Evolutionary conservation across 768 basidiomycete species (phyloP), one percentile per base, ranked within the genome.

Genomic region (Leccinum longicurvipes): DNA sequence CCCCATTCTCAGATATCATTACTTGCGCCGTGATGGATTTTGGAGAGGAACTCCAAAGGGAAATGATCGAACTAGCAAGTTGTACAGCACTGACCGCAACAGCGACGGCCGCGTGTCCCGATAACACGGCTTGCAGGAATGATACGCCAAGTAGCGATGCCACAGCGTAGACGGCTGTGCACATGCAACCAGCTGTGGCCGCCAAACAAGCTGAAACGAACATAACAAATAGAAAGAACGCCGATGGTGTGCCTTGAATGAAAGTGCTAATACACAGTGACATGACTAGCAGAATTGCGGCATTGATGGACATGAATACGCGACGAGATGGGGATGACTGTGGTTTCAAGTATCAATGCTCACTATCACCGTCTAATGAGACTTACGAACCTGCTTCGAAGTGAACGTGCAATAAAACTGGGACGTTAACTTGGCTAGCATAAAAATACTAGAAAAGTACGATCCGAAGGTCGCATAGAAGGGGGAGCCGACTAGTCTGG

Each of bases 91-190:
- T 91, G 58, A 94, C 85, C 1, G 83, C 84, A 12, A 95, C 89
- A 0, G 86, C 93, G 2, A 93, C 82, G 0, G 88, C 90, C 1
- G 89, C 93, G 71, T 94, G 91, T 11, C 91, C 93, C 3, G 91
- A 83, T 78, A 94, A 82, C 67, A 89, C 76, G 24, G 82, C 76
- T 67, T 93, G 88, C 50, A 94, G 79, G 12, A 84, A 84, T 7
- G 77, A 69, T 2, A 84, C 79, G 0, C 93, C 93, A 61, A 93
- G 89, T 4, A 92, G 73, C 0, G 91, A 85, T 3, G 91, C 90
- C n/a, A 91, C 80, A 0, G 88, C 91, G 28, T 91, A 81, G 42
- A 88, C 78, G 11, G 91, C 80, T 0, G 85, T 88, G 61, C 89
- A 89, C 19, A 94, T 79, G 66, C 88, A 94, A 8, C 87, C 82